phyloP scores from a whole-genome alignment of 768 basidiomycete species.

The Royoungia palumana region DNA sequence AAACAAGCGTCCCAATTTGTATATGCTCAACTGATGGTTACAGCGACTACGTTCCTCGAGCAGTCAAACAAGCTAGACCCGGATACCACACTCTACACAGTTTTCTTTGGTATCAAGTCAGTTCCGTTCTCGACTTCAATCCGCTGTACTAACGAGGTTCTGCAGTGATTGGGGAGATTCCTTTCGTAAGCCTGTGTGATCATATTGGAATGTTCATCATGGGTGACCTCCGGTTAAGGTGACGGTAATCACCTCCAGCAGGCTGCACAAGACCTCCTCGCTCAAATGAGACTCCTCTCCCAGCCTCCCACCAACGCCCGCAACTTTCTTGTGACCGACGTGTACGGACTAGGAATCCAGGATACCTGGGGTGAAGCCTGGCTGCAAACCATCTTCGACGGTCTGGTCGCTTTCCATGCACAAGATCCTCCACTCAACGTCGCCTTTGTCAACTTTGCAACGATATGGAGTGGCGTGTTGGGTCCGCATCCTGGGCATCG shows the following conservation, averaged over 20 bases:
- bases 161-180: conserved; percentile 45
- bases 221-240: conserved; percentile 18
- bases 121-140: conserved; percentile 6
- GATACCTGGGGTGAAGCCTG: conserved; percentile 43
- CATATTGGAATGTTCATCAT: background rate
- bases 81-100: conserved; percentile 45
- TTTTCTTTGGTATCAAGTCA: conserved; percentile 57
- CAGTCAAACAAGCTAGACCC: conserved; percentile 45
- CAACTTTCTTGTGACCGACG: conserved; percentile 48
- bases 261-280: conserved; percentile 42
- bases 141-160: background rate
- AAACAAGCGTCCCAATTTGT: background rate
- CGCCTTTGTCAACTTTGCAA: conserved; percentile 46
- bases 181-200: conserved; percentile 27
- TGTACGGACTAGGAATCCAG: conserved; percentile 45
- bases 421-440: conserved; percentile 34
- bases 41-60: conserved; percentile 43
- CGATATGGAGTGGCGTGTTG: conserved; percentile 50
- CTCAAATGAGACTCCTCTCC: conserved; percentile 45
- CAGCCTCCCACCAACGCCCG: conserved; percentile 49
- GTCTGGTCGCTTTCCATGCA: conserved; percentile 35
- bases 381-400: conserved; percentile 45
- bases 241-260: conserved; percentile 47
- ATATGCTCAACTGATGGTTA: background rate
- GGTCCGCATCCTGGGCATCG: conserved; percentile 40